Base-by-base conservation (phyloP, 1,284 basidiomycete genomes). In the Microbotryum scabiosae region DNA sequence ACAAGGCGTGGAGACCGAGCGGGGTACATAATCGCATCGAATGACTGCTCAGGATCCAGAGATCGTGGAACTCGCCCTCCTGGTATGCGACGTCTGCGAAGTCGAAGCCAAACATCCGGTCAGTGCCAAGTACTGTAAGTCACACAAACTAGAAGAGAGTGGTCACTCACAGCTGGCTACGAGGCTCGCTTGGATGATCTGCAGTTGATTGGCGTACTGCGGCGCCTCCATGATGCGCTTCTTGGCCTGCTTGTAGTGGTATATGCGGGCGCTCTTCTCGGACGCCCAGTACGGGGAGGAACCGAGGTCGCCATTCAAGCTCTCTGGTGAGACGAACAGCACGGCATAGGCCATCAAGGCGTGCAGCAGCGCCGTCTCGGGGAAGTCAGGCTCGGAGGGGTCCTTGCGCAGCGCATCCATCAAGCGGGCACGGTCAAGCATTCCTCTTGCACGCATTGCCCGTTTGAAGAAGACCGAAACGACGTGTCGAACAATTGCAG, bases 321-420 rank as follows among this genome's bases (percentile, higher is more conserved):
- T 41, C 18, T 64, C 62, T 0, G 44, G 51, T 25, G 57, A 54
- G 26, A 68, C 64, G 47, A 44, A 57, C 36, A 53, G 30, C 5
- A 54, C 49, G 10, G 43, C 62, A 49, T 59, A 66, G 5, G 62
- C 67, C 55, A 62, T 64, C 36, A 68, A 62, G 23, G 67, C 59
- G 30, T 68, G 67, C n/a, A 66, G 36, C 41, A 68, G 47, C 26
- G 60, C 64, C 36, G 61, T 60, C 21, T 66, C 59, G 8, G 64
- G 64, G 60, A 65, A 68, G 21, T 51, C 36, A 0, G 52, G 6
- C 44, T 58, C 59, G 20, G 51, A 53, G 3, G 66, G 66, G 1
- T 57, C 47, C 23, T 57, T 48, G 12, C 51, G 45, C 18, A 67
- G 44, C 16, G 56, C 21, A 1, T 47, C 41, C 46, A 68, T 43